Evolutionary conservation across 2,329 filamentous ascomycete genomes (phyloP).

Genomic region (Fusarium sp.): DNA sequence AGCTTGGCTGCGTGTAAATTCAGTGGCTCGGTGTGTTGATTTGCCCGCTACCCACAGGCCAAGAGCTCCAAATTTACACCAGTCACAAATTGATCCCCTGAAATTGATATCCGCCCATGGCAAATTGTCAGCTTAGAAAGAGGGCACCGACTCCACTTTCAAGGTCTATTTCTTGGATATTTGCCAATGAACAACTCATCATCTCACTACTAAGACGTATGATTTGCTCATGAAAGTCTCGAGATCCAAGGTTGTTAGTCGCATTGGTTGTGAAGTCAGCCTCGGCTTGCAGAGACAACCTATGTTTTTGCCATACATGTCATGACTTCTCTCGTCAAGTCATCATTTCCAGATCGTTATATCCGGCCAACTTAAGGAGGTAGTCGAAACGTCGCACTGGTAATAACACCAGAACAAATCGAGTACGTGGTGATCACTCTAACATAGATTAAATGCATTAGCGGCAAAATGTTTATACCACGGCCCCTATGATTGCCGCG

Average conservation of each 20-base stretch:
- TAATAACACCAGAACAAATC: conserved; percentile 2
- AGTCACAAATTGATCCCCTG: conserved; percentile 16
- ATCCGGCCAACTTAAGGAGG: background rate
- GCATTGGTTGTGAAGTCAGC: background rate
- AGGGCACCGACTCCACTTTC: conserved; percentile 32
- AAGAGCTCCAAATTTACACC: conserved; percentile 27
- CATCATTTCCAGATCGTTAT: background rate
- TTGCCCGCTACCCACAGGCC: background rate
- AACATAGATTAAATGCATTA: conserved; percentile 2
- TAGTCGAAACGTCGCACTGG: conserved; percentile 6
- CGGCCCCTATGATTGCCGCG: background rate
- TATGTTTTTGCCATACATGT: conserved; percentile 6
- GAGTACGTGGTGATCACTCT: background rate
- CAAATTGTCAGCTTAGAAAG: conserved; percentile 45
- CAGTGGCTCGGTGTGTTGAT: conserved; percentile 10
- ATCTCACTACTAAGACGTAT: conserved; percentile 35
- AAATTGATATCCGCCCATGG: conserved; percentile 32
- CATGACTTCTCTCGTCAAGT: conserved; percentile 15
- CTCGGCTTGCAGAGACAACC: background rate
- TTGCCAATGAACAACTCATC: conserved; percentile 31
- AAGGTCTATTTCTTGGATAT: conserved; percentile 37
- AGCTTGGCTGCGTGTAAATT: conserved; percentile 29
- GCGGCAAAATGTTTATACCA: conserved; percentile 3
- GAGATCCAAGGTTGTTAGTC: conserved; percentile 4
- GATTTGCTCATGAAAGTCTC: conserved; percentile 30